These are phyloP conservation scores for Clonostachys chloroleuca DNA, from an alignment of 2,329 filamentous ascomycete species.

Conservation along the genomic window DNA sequence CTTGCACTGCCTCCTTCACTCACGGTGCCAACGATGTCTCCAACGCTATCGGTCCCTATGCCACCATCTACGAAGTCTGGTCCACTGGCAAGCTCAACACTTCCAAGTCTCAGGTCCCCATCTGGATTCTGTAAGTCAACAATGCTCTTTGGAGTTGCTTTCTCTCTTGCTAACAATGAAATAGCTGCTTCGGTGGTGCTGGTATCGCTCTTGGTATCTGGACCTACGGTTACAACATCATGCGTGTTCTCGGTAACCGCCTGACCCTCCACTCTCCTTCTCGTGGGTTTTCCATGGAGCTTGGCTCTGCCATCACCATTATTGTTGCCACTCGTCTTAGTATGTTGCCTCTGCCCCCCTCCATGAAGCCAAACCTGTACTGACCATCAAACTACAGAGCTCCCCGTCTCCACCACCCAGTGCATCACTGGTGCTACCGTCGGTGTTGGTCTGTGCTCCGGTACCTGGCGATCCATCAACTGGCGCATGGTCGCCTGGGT, in stretches of 20 bases:
- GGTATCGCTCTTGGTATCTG: conserved; percentile 52
- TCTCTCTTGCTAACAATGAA: no score
- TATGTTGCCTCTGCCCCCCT: neutral
- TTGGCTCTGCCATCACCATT: conserved; percentile 46
- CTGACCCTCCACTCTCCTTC: conserved; percentile 50
- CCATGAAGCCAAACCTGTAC: neutral
- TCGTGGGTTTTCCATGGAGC: conserved; percentile 46
- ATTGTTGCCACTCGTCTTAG: conserved; percentile 46
- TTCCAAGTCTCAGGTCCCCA: conserved; percentile 31
- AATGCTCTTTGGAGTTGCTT: no score
- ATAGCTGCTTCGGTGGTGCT: conserved; percentile 33
- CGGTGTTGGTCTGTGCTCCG: conserved; percentile 45
- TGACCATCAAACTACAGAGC: conserved; percentile 6
- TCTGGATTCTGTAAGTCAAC: conserved; percentile 34
- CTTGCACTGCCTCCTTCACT: conserved; percentile 49
- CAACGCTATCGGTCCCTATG: conserved; percentile 46
- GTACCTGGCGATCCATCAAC: conserved; percentile 43
- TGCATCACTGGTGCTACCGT: conserved; percentile 47
- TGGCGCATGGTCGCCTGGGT: conserved; percentile 41
- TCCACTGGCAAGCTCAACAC: conserved; percentile 26
- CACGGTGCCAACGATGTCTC: conserved; percentile 54
- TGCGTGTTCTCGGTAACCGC: conserved; percentile 51
- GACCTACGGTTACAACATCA: conserved; percentile 61
- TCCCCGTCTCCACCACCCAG: conserved; percentile 49
- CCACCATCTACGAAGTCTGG: conserved; percentile 48